Evolutionary conservation across 179 eudicot genomes (phyloP).

Genomic region (Spergularia azorica): DNA sequence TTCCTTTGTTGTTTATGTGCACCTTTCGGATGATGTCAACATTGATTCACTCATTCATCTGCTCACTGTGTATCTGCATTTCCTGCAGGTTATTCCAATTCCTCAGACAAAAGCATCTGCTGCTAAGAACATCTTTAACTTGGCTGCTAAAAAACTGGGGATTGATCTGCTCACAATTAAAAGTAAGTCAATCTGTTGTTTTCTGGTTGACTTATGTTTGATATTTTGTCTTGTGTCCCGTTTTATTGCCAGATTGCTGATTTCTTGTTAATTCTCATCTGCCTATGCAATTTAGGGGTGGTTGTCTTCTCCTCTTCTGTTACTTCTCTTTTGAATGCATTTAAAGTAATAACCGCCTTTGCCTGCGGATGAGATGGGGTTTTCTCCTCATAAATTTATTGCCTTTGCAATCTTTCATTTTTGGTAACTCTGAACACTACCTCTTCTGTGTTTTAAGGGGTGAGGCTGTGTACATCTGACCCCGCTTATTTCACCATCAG

Average conservation of each 20-base stretch:
- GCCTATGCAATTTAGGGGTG: not conserved
- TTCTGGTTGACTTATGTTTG: not conserved
- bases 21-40: slow-evolving; percentile 7
- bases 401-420: too few species aligned
- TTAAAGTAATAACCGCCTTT: too few species aligned
- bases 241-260: not conserved
- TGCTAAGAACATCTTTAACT: slow-evolving; percentile 64
- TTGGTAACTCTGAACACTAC: too few species aligned
- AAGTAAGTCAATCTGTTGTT: slow-evolving; percentile 41
- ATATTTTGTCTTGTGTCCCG: slow-evolving; percentile 1
- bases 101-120: slow-evolving; percentile 66
- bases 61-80: slow-evolving; percentile 12
- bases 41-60: not conserved
- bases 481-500: too few species aligned
- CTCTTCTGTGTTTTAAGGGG: too few species aligned
- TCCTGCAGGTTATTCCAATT: slow-evolving; percentile 79
- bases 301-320: not conserved
- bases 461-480: too few species aligned
- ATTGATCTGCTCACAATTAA: slow-evolving; percentile 61
- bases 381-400: too few species aligned
- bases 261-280: not conserved
- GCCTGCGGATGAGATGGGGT: too few species aligned
- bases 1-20: slow-evolving; percentile 8
- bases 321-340: not conserved
- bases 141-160: slow-evolving; percentile 88